phyloP scores from a whole-genome alignment of 2,329 filamentous ascomycete genomes.

The Cercospora janseana region DNA sequence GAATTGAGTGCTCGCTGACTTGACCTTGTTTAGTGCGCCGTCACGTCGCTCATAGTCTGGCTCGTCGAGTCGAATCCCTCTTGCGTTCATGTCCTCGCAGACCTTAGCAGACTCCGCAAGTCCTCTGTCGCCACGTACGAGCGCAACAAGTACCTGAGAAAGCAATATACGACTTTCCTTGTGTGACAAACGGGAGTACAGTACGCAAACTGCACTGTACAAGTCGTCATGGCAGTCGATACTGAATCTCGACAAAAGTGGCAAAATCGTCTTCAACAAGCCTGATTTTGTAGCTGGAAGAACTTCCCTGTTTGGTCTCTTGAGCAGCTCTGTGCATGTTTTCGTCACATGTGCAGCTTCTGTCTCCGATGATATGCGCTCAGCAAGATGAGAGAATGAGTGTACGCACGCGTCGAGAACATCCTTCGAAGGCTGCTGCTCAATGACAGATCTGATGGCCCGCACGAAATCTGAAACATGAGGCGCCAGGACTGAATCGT shows the following conservation, averaged over 20 bases:
- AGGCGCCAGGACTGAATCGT: slow-evolving; percentile 59
- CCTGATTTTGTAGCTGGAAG: slow-evolving; percentile 79
- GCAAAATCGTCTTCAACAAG: slow-evolving; percentile 74
- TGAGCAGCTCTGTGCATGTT: slow-evolving; percentile 76
- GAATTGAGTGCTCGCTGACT: slow-evolving; percentile 61
- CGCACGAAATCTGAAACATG: slow-evolving; percentile 66
- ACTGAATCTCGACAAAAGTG: slow-evolving; percentile 52
- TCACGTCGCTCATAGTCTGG: slow-evolving; percentile 84
- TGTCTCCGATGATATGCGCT: slow-evolving; percentile 63
- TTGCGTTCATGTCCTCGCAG: slow-evolving; percentile 79
- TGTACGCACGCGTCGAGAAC: slow-evolving; percentile 77
- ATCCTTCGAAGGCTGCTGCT: slow-evolving; percentile 64
- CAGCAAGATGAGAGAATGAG: slow-evolving; percentile 72
- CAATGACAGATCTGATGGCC: slow-evolving; percentile 53
- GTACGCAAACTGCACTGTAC: slow-evolving; percentile 70
- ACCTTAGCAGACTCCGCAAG: slow-evolving; percentile 65
- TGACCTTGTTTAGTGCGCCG: slow-evolving; percentile 71
- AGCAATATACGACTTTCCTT: slow-evolving; percentile 70
- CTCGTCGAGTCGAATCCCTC: slow-evolving; percentile 72
- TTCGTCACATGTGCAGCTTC: slow-evolving; percentile 76
- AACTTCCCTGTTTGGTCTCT: slow-evolving; percentile 80
- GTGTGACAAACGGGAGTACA: slow-evolving; percentile 91
- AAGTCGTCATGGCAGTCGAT: slow-evolving; percentile 50
- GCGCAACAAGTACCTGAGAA: slow-evolving; percentile 68
- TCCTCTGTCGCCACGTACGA: slow-evolving; percentile 63